A percentile compares a stretch with the other conserved stretches of the same genome.
phyloP scores from a whole-genome alignment of 164 flowering plant species.

The Nelumbo lutea region DNA sequence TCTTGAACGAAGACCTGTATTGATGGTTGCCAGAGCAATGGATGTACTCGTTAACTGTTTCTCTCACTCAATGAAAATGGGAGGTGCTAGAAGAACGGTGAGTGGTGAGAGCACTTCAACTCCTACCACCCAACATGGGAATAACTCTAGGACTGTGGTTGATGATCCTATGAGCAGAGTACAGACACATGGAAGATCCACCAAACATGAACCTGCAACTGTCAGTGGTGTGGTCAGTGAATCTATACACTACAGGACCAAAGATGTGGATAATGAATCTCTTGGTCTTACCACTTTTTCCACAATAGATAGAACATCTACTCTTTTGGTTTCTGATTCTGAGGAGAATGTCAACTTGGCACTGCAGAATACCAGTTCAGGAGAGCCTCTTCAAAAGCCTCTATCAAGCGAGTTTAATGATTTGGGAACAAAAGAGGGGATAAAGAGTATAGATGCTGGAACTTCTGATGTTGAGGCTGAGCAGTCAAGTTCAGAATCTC shows the following conservation, averaged over 20 bases:
- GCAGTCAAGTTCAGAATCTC: conserved; percentile 33
- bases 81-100: conserved; percentile 30
- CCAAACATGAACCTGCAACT: conserved; percentile 8
- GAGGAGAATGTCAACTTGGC: conserved; percentile 37
- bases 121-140: conserved; percentile 27
- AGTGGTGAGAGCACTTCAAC: conserved; percentile 30
- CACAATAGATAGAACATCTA: conserved; percentile 17
- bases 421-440: conserved; percentile 20
- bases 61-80: conserved; percentile 51
- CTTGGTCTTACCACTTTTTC: conserved; percentile 10
- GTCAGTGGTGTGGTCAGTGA: conserved; percentile 6
- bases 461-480: conserved; percentile 22
- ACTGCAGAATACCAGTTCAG: conserved; percentile 10
- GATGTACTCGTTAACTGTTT: conserved; percentile 66
- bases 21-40: conserved; percentile 65
- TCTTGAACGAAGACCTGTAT: conserved; percentile 75
- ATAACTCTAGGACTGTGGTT: conserved; percentile 17
- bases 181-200: conserved; percentile 19
- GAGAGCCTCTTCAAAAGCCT: conserved; percentile 4
- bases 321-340: conserved; percentile 43
- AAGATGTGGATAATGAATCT: conserved; percentile 22
- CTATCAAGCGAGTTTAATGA: conserved; percentile 9
- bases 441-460: conserved; percentile 23
- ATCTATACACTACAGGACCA: conserved; percentile 3
- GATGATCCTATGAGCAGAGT: conserved; percentile 28